These are phyloP conservation scores for Cutaneotrichosporon dermatis DNA, from an alignment of 1,284 basidiomycete species.

Conservation along the genomic window DNA sequence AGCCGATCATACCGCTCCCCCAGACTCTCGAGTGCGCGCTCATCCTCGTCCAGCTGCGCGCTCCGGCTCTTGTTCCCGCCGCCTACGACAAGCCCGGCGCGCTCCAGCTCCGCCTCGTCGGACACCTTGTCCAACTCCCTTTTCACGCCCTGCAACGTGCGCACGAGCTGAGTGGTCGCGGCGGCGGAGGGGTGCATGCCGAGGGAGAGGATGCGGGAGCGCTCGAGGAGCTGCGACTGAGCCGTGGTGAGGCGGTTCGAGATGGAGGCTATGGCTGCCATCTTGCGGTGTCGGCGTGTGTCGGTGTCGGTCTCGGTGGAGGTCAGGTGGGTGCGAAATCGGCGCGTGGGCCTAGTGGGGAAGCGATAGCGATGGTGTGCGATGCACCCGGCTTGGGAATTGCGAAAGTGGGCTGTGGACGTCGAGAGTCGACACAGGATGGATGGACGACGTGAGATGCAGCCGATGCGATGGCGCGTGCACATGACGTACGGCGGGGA, in stretches of 20 bases:
- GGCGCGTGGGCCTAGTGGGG: too few relatives aligned
- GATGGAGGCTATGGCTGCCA: conserved; percentile 14
- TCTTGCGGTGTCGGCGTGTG: too few relatives aligned
- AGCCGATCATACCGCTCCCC: conserved; percentile 40
- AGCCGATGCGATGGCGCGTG: too few relatives aligned
- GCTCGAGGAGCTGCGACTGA: conserved; percentile 44
- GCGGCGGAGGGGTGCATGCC: conserved; percentile 41
- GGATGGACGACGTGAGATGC: too few relatives aligned
- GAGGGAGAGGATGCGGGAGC: conserved; percentile 44
- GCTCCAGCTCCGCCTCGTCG: conserved; percentile 25
- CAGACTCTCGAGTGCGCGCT: conserved; percentile 24
- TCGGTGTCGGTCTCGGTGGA: too few relatives aligned
- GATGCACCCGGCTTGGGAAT: too few relatives aligned
- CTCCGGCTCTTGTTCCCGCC: conserved; percentile 9
- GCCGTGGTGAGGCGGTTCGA: conserved; percentile 42
- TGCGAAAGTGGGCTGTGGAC: too few relatives aligned
- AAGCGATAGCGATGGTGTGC: too few relatives aligned
- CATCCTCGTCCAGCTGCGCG: conserved; percentile 10
- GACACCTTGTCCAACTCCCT: conserved; percentile 33
- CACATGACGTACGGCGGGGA: too few relatives aligned
- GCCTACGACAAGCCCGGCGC: conserved; percentile 16
- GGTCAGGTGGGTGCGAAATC: too few relatives aligned
- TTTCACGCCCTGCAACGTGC: conserved; percentile 35
- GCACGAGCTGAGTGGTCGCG: conserved; percentile 37
- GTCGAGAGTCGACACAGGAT: not conserved